Percentiles rank a stretch among this genome's conserved stretches.
Evolutionary conservation across 495 filamentous ascomycete species (phyloP).

Genomic region (Xylaria cubensis): DNA sequence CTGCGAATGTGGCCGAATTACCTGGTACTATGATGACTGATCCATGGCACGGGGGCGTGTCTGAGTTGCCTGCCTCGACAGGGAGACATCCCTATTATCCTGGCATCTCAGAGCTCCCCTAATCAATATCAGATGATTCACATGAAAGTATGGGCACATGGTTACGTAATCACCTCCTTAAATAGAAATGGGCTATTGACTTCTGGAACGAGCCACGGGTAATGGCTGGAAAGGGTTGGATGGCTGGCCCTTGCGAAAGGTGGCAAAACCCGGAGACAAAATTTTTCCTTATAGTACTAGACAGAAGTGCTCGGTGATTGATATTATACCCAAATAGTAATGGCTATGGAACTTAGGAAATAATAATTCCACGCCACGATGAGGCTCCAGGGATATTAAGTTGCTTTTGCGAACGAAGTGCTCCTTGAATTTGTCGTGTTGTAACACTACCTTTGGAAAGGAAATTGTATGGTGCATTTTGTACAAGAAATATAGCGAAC

Average conservation of each 20-base stretch:
- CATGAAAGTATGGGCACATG: neutral
- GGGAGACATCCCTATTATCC: neutral
- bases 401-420: too few species aligned
- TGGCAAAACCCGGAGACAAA: neutral
- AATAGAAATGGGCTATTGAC: neutral
- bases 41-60: slow-evolving; percentile 24
- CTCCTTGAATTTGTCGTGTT: too few species aligned
- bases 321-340: slow-evolving; percentile 14
- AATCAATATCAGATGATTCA: neutral
- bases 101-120: slow-evolving; percentile 17
- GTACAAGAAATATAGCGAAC: too few species aligned
- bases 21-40: slow-evolving; percentile 23
- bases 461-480: too few species aligned
- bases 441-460: too few species aligned
- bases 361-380: neutral
- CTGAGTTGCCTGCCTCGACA: slow-evolving; percentile 21
- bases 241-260: neutral
- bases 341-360: neutral
- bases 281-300: neutral
- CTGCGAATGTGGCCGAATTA: slow-evolving; percentile 9
- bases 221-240: neutral
- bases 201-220: neutral
- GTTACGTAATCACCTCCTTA: neutral
- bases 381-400: too few species aligned
- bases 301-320: neutral